A percentile compares a stretch with the other conserved stretches of the same genome.
These are phyloP conservation scores for Zygoascus biomembranicola DNA, from an alignment of 805 yeast genomes.

Conservation along the genomic window DNA sequence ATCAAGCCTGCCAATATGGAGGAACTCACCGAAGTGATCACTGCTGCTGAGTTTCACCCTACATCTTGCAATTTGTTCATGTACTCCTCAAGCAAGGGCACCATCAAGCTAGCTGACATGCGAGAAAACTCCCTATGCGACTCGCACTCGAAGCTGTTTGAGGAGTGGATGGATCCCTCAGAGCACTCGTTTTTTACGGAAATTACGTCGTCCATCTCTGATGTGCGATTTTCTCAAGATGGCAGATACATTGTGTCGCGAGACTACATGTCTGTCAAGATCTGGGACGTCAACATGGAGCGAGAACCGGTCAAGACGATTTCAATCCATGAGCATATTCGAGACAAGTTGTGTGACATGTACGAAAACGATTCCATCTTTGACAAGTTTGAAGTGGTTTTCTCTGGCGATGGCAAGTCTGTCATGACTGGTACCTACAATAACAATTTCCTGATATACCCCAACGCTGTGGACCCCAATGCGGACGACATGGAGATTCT, in stretches of 20 bases:
- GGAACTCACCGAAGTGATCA: constrained; percentile 95
- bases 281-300: constrained; percentile 98
- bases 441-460: constrained; percentile 95
- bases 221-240: constrained; percentile 83
- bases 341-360: constrained; percentile 91
- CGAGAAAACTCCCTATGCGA: constrained; percentile 92
- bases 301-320: constrained; percentile 89
- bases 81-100: constrained; percentile 93
- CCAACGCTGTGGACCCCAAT: constrained; percentile 46
- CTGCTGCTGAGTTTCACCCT: constrained; percentile 96
- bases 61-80: constrained; percentile 83
- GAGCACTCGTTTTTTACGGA: constrained; percentile 95
- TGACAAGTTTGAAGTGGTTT: constrained; percentile 95
- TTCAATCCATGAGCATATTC: constrained; percentile 88
- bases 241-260: constrained; percentile 95
- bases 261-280: constrained; percentile 94
- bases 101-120: constrained; percentile 94
- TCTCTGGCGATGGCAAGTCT: constrained; percentile 84
- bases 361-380: constrained; percentile 98
- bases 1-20: constrained; percentile 98
- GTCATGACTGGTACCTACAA: constrained; percentile 97
- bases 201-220: constrained; percentile 88
- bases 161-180: constrained; percentile 87
- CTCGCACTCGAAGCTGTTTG: constrained; percentile 69
- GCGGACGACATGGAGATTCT: constrained; percentile 55